These are phyloP conservation scores for Glycine latifolia DNA, from an alignment of 306 rosid species.

Conservation along the genomic window DNA sequence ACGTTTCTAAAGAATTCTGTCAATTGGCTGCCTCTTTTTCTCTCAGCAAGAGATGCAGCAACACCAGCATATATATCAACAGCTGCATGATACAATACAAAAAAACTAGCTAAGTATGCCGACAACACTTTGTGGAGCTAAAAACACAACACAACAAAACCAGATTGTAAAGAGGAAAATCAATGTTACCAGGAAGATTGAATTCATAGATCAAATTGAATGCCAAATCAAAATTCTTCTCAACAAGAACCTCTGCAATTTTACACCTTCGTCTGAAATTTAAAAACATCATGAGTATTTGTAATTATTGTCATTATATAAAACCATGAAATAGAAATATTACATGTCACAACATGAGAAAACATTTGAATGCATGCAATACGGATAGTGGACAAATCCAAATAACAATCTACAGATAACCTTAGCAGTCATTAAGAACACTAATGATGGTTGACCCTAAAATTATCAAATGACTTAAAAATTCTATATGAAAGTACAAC, in stretches of 20 bases:
- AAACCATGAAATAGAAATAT: conserved; percentile 34
- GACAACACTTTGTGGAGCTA: conserved; percentile 26
- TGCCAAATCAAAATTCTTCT: conserved; percentile 95
- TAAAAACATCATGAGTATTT: conserved; percentile 44
- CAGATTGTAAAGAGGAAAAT: conserved; percentile 32
- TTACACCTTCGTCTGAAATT: conserved; percentile 87
- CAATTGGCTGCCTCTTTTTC: conserved; percentile 90
- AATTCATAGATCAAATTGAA: conserved; percentile 94
- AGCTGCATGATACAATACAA: conserved; percentile 63
- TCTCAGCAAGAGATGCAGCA: conserved; percentile 97
- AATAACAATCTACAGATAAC: not conserved
- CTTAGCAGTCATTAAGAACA: conserved; percentile 37
- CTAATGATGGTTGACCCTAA: conserved; percentile 27
- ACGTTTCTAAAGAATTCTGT: conserved; percentile 92
- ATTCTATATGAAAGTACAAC: conserved; percentile 11
- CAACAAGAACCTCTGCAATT: conserved; percentile 94
- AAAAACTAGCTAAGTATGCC: conserved; percentile 36
- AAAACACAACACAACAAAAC: conserved; percentile 17
- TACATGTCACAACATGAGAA: conserved; percentile 25
- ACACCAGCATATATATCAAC: conserved; percentile 96
- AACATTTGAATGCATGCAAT: conserved; percentile 37
- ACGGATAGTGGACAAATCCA: conserved; percentile 18
- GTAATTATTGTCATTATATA: conserved; percentile 34
- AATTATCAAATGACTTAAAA: conserved; percentile 38
- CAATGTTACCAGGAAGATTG: conserved; percentile 78